Conservation (phyloP, 352 stramenopile species). For the Pythium aphanidermatum region DNA sequence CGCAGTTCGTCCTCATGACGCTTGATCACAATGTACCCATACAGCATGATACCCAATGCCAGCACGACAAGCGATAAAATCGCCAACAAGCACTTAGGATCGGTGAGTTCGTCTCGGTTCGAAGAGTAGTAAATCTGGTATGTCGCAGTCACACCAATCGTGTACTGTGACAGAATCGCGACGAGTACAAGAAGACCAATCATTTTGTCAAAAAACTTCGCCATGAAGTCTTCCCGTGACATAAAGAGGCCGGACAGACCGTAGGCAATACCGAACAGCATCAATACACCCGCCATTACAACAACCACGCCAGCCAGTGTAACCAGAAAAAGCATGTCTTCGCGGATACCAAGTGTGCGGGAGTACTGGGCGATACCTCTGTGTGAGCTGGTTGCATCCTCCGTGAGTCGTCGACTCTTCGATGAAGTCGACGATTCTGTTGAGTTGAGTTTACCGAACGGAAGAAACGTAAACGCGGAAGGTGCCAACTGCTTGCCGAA, state of each 20-base stretch:
- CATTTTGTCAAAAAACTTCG: conserved; percentile 84
- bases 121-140: conserved; percentile 83
- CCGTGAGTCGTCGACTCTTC: conserved; percentile 27
- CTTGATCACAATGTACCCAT: conserved; percentile 65
- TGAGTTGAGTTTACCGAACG: conserved; percentile 55
- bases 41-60: conserved; percentile 70
- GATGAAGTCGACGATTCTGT: conserved; percentile 15
- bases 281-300: conserved; percentile 60
- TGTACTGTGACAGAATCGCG: conserved; percentile 79
- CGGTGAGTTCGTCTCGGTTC: conserved; percentile 37
- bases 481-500: conserved; percentile 76
- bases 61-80: conserved; percentile 54
- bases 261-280: conserved; percentile 59
- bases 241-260: conserved; percentile 50
- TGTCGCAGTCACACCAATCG: conserved; percentile 73
- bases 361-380: conserved; percentile 70
- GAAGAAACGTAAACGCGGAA: conserved; percentile 68
- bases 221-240: conserved; percentile 58
- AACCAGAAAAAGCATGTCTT: conserved; percentile 80
- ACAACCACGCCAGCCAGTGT: conserved; percentile 69
- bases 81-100: conserved; percentile 64
- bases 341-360: conserved; percentile 57
- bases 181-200: conserved; percentile 72
- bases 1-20: conserved; percentile 68
- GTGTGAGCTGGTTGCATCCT: conserved; percentile 21